Base-by-base conservation (phyloP, 1,139 yeast genomes). In the Saccharomyces hybrid region DNA sequence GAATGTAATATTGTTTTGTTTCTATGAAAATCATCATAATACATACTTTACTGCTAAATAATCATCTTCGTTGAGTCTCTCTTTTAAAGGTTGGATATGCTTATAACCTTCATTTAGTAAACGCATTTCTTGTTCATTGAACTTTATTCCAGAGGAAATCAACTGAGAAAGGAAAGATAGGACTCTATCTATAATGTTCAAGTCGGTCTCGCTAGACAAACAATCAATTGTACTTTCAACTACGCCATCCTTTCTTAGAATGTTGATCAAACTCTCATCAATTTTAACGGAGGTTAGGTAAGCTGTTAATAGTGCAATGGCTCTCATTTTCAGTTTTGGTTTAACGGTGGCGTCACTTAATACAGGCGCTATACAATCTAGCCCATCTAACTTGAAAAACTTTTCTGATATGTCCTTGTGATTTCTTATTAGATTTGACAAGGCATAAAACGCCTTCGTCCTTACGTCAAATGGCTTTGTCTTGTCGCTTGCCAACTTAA, bases 341-440 rank as follows among this genome's bases (percentile, higher is more conserved):
- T 60, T 61, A 2, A 62, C 52, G 0, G 50, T 47, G 0, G 59
- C 47, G 16, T 66, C 64, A 14, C 59, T 57, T 31, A 71, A 56
- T 2, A 69, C 61, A 9, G 70, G 68, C 0, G 70, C 64, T 14
- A 81, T 62, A 12, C 73, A 55, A 2, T 75, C 71, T 86, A 95
- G 85, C n/a, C 98, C 97, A 29, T 78, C 70, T 8, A 72, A 63
- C 46, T 74, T 69, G 49, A 75, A 79, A 64, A 93, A 91, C 55
- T 73, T 67, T 7, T 73, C 69, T 60, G 82, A 83, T 1, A 83
- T 86, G 0, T 72, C 73, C 31, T 74, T 71, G 64, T 82, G 84
- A 71, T 93, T 91, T 64, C 96, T 80, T n/a, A 90, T 71, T 27
- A 83, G 74, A 50, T 86, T 82, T 2, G 95, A 81, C 27, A 93